phyloP scores from a whole-genome alignment of 139 green algal genomes.

The Dunaliella sp. region DNA sequence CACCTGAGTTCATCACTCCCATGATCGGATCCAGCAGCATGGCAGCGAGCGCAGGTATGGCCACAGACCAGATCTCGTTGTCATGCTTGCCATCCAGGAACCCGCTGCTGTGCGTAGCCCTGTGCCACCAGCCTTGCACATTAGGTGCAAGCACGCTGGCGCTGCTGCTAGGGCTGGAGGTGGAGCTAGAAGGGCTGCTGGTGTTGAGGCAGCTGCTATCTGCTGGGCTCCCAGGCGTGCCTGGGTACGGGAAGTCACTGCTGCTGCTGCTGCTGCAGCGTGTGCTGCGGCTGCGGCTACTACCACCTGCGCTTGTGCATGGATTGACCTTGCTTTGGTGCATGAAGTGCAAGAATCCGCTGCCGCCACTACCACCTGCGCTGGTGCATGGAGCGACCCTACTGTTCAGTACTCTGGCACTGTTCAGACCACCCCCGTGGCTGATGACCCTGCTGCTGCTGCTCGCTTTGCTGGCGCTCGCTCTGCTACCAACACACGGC shows the following conservation, averaged over 20 bases:
- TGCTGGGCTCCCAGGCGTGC: not conserved
- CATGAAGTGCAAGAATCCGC: not conserved
- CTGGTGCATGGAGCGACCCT: too few relatives aligned
- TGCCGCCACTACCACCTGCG: not conserved
- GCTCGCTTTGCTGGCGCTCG: not conserved
- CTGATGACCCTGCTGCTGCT: not conserved
- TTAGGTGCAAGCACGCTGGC: too few relatives aligned
- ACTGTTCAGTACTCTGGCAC: too few relatives aligned
- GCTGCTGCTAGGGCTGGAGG: too few relatives aligned
- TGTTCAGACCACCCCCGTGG: too few relatives aligned
- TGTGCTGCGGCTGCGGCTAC: not conserved
- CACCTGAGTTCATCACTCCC: conserved; percentile 51
- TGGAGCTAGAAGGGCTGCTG: not conserved
- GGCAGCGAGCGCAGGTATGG: conserved; percentile 47
- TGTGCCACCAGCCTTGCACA: not conserved
- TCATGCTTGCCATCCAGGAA: conserved; percentile 35
- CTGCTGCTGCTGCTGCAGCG: not conserved
- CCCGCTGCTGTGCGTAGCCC: not conserved
- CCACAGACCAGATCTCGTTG: conserved; percentile 47
- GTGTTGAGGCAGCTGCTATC: not conserved
- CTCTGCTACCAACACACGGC: not conserved
- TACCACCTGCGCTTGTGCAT: not conserved
- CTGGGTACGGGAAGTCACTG: not conserved
- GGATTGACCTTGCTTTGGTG: not conserved
- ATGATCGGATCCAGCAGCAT: conserved; percentile 65